These are phyloP conservation scores for Spathaspora gorwiae DNA, from an alignment of 805 yeast genomes.

Conservation along the genomic window DNA sequence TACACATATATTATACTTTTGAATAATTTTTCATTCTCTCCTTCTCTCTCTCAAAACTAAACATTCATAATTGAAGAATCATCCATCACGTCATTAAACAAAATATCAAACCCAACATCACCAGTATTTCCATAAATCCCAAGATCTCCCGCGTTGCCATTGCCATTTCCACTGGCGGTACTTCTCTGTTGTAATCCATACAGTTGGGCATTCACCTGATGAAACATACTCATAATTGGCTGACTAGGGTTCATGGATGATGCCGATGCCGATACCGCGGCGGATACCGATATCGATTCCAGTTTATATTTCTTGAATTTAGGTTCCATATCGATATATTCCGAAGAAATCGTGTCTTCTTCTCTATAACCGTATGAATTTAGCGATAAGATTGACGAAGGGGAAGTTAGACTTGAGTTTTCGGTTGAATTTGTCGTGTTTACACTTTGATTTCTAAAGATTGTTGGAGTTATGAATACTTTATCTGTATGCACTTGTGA, in stretches of 20 bases:
- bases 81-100: constrained; percentile 26
- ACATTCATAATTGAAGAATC: constrained; percentile 21
- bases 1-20: no score
- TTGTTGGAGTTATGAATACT: constrained; percentile 10
- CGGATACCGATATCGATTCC: not conserved
- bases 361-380: constrained; percentile 14
- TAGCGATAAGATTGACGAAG: constrained; percentile 32
- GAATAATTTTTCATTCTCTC: no score
- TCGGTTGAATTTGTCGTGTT: not conserved
- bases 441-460: constrained; percentile 5
- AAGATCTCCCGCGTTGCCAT: not conserved
- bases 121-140: constrained; percentile 1
- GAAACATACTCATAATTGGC: not conserved
- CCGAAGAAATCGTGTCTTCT: not conserved
- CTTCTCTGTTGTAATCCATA: not conserved
- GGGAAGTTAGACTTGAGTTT: constrained; percentile 25
- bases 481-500: not conserved
- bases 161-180: not conserved
- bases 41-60: not conserved
- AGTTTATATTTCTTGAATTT: constrained; percentile 4
- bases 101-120: constrained; percentile 17
- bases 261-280: not conserved
- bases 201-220: not conserved
- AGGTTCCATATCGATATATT: constrained; percentile 1
- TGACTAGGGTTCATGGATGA: not conserved